Evolutionary conservation across 495 filamentous ascomycete species (phyloP).

Genomic region (Aspergillus incahuasiensis): DNA sequence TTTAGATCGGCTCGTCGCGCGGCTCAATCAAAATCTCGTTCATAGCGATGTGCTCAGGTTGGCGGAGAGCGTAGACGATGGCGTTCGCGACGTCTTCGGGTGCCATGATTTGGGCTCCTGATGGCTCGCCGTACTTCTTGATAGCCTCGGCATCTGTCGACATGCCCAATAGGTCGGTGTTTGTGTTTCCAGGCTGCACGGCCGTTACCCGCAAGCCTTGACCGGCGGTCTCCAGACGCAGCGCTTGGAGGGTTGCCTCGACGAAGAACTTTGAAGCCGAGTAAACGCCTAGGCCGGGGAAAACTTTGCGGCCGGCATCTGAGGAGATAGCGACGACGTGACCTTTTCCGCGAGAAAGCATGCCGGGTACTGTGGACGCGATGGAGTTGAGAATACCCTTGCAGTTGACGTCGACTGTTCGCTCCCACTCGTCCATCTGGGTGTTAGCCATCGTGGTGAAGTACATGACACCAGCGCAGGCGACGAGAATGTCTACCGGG

Average conservation of each 20-base stretch:
- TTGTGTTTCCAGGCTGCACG: constrained; percentile 64
- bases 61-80: constrained; percentile 59
- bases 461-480: constrained; percentile 72
- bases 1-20: constrained; percentile 63
- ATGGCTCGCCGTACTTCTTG: constrained; percentile 64
- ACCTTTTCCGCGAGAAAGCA: constrained; percentile 55
- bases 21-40: constrained; percentile 71
- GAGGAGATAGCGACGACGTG: constrained; percentile 69
- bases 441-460: constrained; percentile 69
- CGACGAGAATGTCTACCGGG: constrained; percentile 60
- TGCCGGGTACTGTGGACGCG: constrained; percentile 53
- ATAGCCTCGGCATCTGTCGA: constrained; percentile 62
- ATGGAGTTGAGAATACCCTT: constrained; percentile 64
- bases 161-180: constrained; percentile 59
- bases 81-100: constrained; percentile 59
- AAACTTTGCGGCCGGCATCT: constrained; percentile 65
- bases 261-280: constrained; percentile 70
- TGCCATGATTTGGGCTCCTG: constrained; percentile 59
- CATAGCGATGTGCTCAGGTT: constrained; percentile 62
- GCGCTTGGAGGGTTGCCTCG: constrained; percentile 60
- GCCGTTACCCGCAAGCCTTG: constrained; percentile 58
- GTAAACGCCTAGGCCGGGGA: constrained; percentile 70
- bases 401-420: constrained; percentile 68
- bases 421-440: constrained; percentile 62
- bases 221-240: constrained; percentile 64